Conservation (phyloP, 2,329 filamentous ascomycete species). For the Alternaria atra region DNA sequence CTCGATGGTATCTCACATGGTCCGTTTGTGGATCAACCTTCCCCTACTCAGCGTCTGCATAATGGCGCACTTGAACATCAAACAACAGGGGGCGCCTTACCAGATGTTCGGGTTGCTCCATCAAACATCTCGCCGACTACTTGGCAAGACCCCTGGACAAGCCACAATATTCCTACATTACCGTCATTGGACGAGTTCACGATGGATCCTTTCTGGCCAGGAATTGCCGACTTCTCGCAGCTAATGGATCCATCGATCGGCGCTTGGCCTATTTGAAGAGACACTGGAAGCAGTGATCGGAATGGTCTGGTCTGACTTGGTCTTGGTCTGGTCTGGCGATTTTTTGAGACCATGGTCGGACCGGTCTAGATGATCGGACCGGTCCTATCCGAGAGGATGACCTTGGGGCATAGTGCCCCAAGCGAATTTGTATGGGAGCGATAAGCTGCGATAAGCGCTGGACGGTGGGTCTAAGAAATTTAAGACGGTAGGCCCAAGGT, state of each 20-base stretch:
- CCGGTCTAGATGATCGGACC: no score
- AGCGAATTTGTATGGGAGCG: no score
- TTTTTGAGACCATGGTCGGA: no score
- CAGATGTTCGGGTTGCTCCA: neutral
- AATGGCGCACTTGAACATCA: neutral
- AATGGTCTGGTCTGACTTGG: no score
- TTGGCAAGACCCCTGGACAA: neutral
- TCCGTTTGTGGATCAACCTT: neutral
- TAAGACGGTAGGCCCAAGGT: no score
- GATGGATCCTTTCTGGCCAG: neutral
- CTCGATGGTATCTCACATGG: neutral
- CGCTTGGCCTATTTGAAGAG: neutral
- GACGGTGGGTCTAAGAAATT: no score
- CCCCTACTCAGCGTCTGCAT: neutral
- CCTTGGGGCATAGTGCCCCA: no score
- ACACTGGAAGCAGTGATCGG: no score
- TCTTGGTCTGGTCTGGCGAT: no score
- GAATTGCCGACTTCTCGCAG: neutral
- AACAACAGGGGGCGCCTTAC: neutral
- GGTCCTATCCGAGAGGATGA: no score
- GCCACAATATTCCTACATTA: neutral
- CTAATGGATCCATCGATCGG: neutral
- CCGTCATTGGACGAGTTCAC: neutral
- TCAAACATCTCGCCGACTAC: neutral
- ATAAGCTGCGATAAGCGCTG: no score